Conservation (phyloP, 495 filamentous ascomycete species). For the Tuber calosporum region DNA sequence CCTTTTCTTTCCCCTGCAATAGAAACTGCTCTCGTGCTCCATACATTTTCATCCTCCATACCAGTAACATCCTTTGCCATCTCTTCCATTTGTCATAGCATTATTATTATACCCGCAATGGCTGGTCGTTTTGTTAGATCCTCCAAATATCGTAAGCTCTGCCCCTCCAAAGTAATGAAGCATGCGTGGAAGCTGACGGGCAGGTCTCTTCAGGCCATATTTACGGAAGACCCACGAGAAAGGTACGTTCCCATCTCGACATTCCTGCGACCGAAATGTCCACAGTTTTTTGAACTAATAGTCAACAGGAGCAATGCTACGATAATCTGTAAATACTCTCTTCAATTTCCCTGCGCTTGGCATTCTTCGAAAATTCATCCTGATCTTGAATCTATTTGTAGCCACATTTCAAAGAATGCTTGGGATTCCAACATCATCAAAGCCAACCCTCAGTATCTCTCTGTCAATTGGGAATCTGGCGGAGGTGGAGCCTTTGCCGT, state of each 20-base stretch:
- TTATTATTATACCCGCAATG: conserved; percentile 51
- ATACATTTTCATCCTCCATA: neutral
- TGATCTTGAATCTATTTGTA: conserved; percentile 8
- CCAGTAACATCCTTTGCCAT: conserved; percentile 17
- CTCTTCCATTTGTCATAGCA: conserved; percentile 10
- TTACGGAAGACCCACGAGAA: conserved; percentile 86
- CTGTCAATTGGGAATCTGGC: conserved; percentile 97
- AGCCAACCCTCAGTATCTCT: conserved; percentile 89
- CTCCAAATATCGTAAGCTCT: conserved; percentile 89
- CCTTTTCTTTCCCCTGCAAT: conserved; percentile 13
- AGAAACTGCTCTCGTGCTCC: neutral
- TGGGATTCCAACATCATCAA: conserved; percentile 99
- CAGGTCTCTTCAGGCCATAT: conserved; percentile 67
- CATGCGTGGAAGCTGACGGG: conserved; percentile 37
- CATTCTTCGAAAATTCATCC: neutral
- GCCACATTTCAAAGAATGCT: conserved; percentile 82
- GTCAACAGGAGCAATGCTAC: conserved; percentile 72
- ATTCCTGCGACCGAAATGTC: neutral
- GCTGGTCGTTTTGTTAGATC: conserved; percentile 94
- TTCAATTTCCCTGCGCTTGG: neutral
- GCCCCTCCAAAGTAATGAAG: conserved; percentile 41
- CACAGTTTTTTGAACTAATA: conserved; percentile 7
- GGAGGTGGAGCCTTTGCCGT: conserved; percentile 97
- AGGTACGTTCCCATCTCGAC: conserved; percentile 52
- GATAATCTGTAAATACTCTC: conserved; percentile 65